A percentile compares a stretch with the other conserved stretches of the same genome.
phyloP scores from a whole-genome alignment of 139 green algal genomes.

The Diplosphaera chodatii region DNA sequence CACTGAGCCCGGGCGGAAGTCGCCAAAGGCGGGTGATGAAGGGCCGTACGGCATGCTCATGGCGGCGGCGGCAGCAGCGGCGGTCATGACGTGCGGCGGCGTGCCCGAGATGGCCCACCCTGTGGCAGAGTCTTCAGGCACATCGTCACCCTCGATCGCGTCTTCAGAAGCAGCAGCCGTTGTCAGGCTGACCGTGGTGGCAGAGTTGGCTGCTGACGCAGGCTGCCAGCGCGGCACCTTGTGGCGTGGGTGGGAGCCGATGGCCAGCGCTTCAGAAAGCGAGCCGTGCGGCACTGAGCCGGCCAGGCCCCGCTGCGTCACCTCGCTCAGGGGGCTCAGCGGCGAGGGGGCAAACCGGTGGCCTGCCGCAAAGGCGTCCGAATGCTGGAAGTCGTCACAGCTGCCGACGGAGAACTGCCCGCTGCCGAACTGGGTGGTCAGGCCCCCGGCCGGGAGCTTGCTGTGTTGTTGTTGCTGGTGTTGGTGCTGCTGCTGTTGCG shows the following conservation, averaged over 20 bases:
- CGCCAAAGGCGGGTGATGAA: too few relatives aligned
- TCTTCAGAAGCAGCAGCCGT: not conserved
- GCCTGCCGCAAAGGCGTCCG: too few relatives aligned
- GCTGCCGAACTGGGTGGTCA: not conserved
- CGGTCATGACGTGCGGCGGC: not conserved
- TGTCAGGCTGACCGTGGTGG: not conserved
- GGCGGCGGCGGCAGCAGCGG: not conserved
- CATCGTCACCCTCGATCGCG: too few relatives aligned
- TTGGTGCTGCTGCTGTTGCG: too few relatives aligned
- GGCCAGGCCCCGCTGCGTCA: too few relatives aligned
- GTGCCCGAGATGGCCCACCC: not conserved
- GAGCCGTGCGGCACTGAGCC: too few relatives aligned
- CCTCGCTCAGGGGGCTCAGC: not conserved
- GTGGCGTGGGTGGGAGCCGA: not conserved
- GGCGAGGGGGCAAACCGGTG: not conserved
- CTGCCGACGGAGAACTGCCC: not conserved
- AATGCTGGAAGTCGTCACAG: not conserved
- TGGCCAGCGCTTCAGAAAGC: not conserved
- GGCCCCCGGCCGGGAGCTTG: too few relatives aligned
- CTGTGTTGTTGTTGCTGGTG: not conserved
- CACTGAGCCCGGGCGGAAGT: constrained; percentile 7
- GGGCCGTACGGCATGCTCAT: not conserved
- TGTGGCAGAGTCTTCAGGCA: too few relatives aligned
- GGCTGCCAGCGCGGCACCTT: not conserved
- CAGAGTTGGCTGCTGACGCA: too few relatives aligned